A percentile compares a stretch with the other conserved stretches of the same genome.
phyloP scores from a whole-genome alignment of 2,329 filamentous ascomycete species.

The Aspergillus niger region DNA sequence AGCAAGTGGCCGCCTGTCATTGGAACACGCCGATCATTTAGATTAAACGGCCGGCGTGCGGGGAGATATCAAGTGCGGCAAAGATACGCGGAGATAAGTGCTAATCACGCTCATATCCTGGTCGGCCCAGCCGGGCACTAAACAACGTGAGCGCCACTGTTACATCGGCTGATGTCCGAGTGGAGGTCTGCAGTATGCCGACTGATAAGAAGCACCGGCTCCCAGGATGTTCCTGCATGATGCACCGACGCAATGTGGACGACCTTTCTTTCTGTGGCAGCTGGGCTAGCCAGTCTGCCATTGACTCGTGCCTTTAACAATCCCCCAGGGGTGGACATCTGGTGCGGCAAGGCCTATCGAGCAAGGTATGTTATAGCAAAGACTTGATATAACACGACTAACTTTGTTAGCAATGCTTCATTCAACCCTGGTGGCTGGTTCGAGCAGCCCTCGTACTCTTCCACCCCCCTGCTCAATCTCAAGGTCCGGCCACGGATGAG shows the following conservation, averaged over 20 bases:
- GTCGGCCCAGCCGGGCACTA: not conserved
- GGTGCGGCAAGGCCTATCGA: conserved; percentile 6
- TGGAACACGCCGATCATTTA: not conserved
- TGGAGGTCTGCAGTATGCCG: not conserved
- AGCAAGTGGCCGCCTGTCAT: not conserved
- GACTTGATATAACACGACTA: not conserved
- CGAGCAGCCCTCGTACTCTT: not conserved
- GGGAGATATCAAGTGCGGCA: not conserved
- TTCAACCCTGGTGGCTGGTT: conserved; percentile 7
- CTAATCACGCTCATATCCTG: not conserved
- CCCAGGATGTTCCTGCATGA: not conserved
- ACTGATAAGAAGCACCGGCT: not conserved
- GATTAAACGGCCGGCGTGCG: conserved; percentile 4
- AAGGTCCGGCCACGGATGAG: conserved; percentile 5
- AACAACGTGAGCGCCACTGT: not conserved
- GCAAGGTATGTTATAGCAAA: not conserved
- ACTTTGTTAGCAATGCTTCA: not conserved
- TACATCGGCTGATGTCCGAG: not conserved
- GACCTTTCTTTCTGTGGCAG: not conserved
- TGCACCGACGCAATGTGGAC: not conserved
- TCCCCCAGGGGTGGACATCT: not conserved
- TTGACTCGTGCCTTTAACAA: not conserved
- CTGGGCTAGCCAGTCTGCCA: not conserved
- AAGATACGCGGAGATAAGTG: not conserved
- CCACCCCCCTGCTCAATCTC: not conserved